Percentiles rank a stretch among this genome's conserved stretches.
phyloP scores from a whole-genome alignment of 2,329 filamentous ascomycete genomes.

The Botryotinia convoluta region DNA sequence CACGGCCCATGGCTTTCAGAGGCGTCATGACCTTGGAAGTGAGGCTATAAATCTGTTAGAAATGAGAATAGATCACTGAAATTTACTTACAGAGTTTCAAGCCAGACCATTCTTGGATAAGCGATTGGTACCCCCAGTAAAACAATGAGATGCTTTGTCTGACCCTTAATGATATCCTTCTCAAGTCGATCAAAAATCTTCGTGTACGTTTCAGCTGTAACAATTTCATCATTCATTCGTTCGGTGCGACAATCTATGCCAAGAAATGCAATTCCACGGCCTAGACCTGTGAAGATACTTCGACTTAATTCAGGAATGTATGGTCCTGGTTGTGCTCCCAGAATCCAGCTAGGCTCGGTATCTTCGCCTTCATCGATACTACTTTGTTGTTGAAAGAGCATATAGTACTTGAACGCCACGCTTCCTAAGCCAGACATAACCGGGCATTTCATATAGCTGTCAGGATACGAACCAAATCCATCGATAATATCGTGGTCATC shows the following conservation, averaged over 20 bases:
- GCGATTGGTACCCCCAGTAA: constrained; percentile 81
- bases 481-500: constrained; percentile 93
- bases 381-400: constrained; percentile 97
- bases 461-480: constrained; percentile 89
- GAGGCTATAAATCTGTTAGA: constrained; percentile 51
- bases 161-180: constrained; percentile 74
- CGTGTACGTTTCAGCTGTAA: constrained; percentile 80
- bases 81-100: constrained; percentile 62
- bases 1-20: constrained; percentile 81
- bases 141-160: constrained; percentile 87
- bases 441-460: constrained; percentile 85
- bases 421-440: constrained; percentile 88
- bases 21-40: constrained; percentile 85
- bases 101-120: constrained; percentile 73
- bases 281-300: constrained; percentile 81
- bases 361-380: constrained; percentile 74
- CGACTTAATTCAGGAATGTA: constrained; percentile 87
- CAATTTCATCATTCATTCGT: constrained; percentile 75
- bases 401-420: constrained; percentile 96
- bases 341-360: constrained; percentile 86
- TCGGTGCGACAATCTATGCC: constrained; percentile 92
- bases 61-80: background rate
- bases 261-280: constrained; percentile 74
- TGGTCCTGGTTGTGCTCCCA: constrained; percentile 76
- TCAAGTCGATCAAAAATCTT: constrained; percentile 83